Percentiles rank a stretch among this genome's conserved stretches.
Evolutionary conservation across 306 rosid species (phyloP).

Genomic region (Fragaria vesca): DNA sequence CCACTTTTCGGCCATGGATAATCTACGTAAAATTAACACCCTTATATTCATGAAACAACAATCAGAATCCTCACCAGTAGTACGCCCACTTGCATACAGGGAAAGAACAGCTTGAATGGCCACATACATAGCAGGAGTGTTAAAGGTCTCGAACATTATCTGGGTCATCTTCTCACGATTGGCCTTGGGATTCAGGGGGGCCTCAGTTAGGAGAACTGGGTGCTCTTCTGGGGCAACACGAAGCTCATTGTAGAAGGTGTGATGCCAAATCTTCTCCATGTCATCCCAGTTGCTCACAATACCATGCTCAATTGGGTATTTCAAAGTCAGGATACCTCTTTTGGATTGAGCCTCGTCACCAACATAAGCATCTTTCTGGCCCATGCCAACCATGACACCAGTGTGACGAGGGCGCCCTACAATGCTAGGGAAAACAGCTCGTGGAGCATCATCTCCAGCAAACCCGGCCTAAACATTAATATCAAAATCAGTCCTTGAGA

Average conservation of each 20-base stretch:
- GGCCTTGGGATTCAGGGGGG: constrained; percentile 97
- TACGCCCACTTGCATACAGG: constrained; percentile 97
- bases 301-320: constrained; percentile 97
- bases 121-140: constrained; percentile 97
- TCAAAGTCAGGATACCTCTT: constrained; percentile 90
- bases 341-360: constrained; percentile 99
- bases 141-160: constrained; percentile 98
- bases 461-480: constrained; percentile 74
- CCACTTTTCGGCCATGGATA: background rate
- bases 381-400: constrained; percentile 99
- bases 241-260: constrained; percentile 96
- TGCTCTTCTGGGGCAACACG: constrained; percentile 99
- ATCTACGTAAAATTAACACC: constrained; percentile 8
- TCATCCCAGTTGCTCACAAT: constrained; percentile 99
- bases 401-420: constrained; percentile 99
- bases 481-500: constrained; percentile 8
- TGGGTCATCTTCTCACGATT: constrained; percentile 99
- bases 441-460: constrained; percentile 99
- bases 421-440: constrained; percentile 99
- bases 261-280: constrained; percentile 99
- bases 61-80: constrained; percentile 70
- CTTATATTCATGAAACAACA: constrained; percentile 8
- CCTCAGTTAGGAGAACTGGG: constrained; percentile 96
- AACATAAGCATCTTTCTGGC: constrained; percentile 98
- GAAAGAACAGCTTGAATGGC: constrained; percentile 99